Evolutionary conservation across 257 asterid genomes (phyloP), one percentile per base, ranked within the genome.

Genomic region (Coffea canephora): DNA sequence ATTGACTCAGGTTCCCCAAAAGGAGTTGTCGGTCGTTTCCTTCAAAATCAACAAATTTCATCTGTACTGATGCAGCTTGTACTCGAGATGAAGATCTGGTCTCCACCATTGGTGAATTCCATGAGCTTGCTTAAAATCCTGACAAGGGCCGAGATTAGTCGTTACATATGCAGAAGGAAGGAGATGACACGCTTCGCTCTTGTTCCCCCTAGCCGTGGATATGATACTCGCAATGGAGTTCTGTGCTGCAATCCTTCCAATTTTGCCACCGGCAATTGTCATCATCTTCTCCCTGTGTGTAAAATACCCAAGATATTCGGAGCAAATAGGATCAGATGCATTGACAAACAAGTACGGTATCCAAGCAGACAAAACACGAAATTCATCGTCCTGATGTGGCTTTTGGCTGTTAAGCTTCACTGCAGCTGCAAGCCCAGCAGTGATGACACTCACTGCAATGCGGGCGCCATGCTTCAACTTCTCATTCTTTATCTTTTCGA

Each of bases 41-140:
- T 71, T 23, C 5, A 21, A 19, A n/a, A 23, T 34, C 13, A 18
- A 18, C 15, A 16, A 39, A 13, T 41, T 13, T 79, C 69, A 73
- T 23, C n/a, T 57, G 77, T 36, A 75, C 73, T 67, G 67, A 64
- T 82, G 55, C 69, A 54, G 45, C 46, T 78, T 82, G 68, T 55
- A 39, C 0, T 62, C 69, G 11, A 71, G 72, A 34, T 76, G 77
- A 81, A 59, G 34, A 78, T 74, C 72, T 25, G 79, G 5, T 46
- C 79, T 88, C 96, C 98, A 90, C 98, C 98, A 93, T 39, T 91
- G 97, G 27, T 85, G 86, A 81, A 93, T 81, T 73, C 91, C 91
- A 82, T 91, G 97, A 77, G 89, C 96, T 75, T 87, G 86, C 81
- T 79, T 84, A 15, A 87, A 88, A 52, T 67, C 82, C 77, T 45